phyloP scores from a whole-genome alignment of 495 filamentous ascomycete genomes.

The Hamigera avellanea region DNA sequence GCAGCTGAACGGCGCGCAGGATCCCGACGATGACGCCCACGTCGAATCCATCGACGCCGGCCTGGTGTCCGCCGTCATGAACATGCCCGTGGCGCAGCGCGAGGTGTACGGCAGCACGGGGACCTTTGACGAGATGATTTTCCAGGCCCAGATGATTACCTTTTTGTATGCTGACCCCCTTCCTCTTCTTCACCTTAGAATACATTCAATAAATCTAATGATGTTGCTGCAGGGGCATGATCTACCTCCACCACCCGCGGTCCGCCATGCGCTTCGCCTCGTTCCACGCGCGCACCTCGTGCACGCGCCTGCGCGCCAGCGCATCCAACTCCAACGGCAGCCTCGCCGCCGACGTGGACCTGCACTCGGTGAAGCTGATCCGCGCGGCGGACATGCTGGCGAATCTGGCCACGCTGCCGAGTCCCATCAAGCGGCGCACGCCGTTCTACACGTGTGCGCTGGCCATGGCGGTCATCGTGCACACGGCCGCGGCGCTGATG shows the following conservation, averaged over 20 bases:
- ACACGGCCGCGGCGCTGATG: constrained; percentile 40
- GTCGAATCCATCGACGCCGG: constrained; percentile 45
- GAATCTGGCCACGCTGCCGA: constrained; percentile 61
- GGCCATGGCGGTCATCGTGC: constrained; percentile 32
- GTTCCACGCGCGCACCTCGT: constrained; percentile 13
- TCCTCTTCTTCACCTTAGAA: not conserved
- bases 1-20: constrained; percentile 23
- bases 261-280: constrained; percentile 23
- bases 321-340: constrained; percentile 16
- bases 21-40: constrained; percentile 5
- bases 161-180: constrained; percentile 10
- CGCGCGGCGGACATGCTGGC: constrained; percentile 58
- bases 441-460: constrained; percentile 71
- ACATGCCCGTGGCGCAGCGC: constrained; percentile 52
- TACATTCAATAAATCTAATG: too few relatives aligned
- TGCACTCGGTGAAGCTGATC: constrained; percentile 60
- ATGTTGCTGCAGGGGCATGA: constrained; percentile 32
- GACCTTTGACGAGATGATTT: constrained; percentile 65
- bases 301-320: constrained; percentile 11
- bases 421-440: constrained; percentile 51
- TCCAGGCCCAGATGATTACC: constrained; percentile 65
- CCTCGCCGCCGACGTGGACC: constrained; percentile 23
- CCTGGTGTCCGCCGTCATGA: constrained; percentile 57
- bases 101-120: constrained; percentile 43
- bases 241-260: constrained; percentile 64